These are phyloP conservation scores for Kluyveromyces nonfermentans DNA, from an alignment of 805 yeast genomes.

Conservation along the genomic window DNA sequence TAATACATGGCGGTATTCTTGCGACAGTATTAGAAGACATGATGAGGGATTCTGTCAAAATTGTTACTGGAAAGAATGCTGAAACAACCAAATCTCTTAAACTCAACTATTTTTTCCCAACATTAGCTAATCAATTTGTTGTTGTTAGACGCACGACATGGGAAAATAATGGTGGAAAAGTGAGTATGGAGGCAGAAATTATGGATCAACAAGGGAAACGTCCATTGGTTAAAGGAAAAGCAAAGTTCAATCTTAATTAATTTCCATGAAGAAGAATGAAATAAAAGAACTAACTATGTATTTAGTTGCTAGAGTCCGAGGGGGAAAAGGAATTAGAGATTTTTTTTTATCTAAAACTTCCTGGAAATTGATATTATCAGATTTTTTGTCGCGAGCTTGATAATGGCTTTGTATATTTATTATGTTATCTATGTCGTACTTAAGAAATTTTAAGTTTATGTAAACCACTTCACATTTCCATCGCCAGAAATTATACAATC, in stretches of 20 bases:
- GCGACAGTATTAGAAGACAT: slow-evolving; percentile 76
- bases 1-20: slow-evolving; percentile 82
- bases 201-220: slow-evolving; percentile 42
- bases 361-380: no score
- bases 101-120: slow-evolving; percentile 54
- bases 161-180: slow-evolving; percentile 26
- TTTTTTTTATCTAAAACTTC: no score
- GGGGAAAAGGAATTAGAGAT: no score
- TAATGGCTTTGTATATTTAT: neutral
- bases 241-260: slow-evolving; percentile 38
- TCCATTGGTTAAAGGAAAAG: slow-evolving; percentile 48
- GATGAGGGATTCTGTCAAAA: slow-evolving; percentile 43
- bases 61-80: slow-evolving; percentile 28
- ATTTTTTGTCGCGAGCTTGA: no score
- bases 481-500: slow-evolving; percentile 25
- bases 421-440: slow-evolving; percentile 29
- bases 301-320: neutral
- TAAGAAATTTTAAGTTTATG: slow-evolving; percentile 26
- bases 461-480: slow-evolving; percentile 25
- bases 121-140: slow-evolving; percentile 69
- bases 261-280: slow-evolving; percentile 1
- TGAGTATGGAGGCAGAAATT: slow-evolving; percentile 38
- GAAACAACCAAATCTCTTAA: slow-evolving; percentile 33
- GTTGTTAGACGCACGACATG: slow-evolving; percentile 46
- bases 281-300: neutral